phyloP scores from a whole-genome alignment of 805 yeast genomes.

The Schizosaccharomyces osmophilus region DNA sequence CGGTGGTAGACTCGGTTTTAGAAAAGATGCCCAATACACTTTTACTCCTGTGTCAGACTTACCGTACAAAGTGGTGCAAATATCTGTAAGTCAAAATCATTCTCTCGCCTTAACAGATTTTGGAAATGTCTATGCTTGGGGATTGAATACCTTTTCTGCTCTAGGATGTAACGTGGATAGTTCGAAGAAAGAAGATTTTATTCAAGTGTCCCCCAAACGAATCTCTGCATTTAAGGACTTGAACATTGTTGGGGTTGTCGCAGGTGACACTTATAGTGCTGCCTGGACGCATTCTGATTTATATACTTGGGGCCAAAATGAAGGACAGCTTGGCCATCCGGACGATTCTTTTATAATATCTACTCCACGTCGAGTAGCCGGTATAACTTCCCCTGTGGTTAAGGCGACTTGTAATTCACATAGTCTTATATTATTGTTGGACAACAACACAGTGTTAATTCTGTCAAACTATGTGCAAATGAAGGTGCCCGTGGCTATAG shows the following conservation, averaged over 20 bases:
- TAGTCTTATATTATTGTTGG: background rate
- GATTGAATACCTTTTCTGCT: slow-evolving; percentile 43
- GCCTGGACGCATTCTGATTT: slow-evolving; percentile 28
- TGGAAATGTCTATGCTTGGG: slow-evolving; percentile 55
- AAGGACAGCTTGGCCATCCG: slow-evolving; percentile 55
- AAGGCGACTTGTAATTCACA: background rate
- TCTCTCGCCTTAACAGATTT: slow-evolving; percentile 28
- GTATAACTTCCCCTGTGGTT: background rate
- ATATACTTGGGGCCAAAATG: slow-evolving; percentile 52
- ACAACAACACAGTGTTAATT: background rate
- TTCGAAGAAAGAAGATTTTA: slow-evolving; percentile 9
- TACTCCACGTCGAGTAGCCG: slow-evolving; percentile 18
- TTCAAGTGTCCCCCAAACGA: slow-evolving; percentile 17
- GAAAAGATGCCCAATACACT: slow-evolving; percentile 10
- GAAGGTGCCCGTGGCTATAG: background rate
- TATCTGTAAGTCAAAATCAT: slow-evolving; percentile 43
- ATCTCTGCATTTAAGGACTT: slow-evolving; percentile 21
- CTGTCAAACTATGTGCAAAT: background rate
- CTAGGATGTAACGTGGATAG: slow-evolving; percentile 24
- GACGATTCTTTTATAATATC: slow-evolving; percentile 7
- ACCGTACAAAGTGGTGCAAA: slow-evolving; percentile 11
- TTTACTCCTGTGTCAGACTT: slow-evolving; percentile 20
- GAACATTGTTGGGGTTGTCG: slow-evolving; percentile 23
- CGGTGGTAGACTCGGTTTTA: slow-evolving; percentile 46
- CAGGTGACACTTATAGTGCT: slow-evolving; percentile 47